A percentile compares a stretch with the other conserved stretches of the same genome.
These are phyloP conservation scores for Saksenaea vasiformis DNA, from an alignment of 371 early-diverging fungal genomes.

Conservation along the genomic window DNA sequence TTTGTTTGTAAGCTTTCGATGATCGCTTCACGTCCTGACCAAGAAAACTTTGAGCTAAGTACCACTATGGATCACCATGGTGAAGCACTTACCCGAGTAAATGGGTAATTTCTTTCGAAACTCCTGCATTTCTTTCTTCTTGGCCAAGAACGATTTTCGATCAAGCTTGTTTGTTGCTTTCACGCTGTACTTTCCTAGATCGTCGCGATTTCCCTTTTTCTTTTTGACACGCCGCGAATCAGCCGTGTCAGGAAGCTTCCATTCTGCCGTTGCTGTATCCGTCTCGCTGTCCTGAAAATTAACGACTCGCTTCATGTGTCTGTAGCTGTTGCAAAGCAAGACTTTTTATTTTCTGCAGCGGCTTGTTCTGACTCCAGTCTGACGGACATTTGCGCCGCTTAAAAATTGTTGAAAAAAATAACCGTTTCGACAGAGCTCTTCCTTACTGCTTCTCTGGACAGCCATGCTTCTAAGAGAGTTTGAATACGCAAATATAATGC, in stretches of 20 bases:
- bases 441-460: too few species aligned
- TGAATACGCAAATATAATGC: too few species aligned
- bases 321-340: too few species aligned
- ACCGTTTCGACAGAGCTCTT: too few species aligned
- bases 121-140: conserved; percentile 40
- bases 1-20: conserved; percentile 57
- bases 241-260: conserved; percentile 14
- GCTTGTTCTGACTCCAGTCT: too few species aligned
- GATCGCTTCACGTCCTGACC: conserved; percentile 60
- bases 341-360: too few species aligned
- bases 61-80: background rate
- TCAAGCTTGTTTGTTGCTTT: conserved; percentile 6
- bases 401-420: too few species aligned
- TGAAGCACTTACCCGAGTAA: conserved; percentile 35
- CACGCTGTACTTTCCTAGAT: conserved; percentile 17
- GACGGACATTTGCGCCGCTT: too few species aligned
- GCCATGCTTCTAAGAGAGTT: too few species aligned
- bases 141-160: conserved; percentile 25
- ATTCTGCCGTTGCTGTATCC: conserved; percentile 3
- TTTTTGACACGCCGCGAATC: conserved; percentile 10
- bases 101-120: conserved; percentile 51
- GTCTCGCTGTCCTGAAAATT: conserved; percentile 13
- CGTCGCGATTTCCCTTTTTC: conserved; percentile 12
- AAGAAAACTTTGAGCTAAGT: background rate
- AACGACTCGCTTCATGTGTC: conserved; percentile 15